A percentile compares a stretch with the other conserved stretches of the same genome.
Evolutionary conservation across 169 alveolate species (phyloP).

Genomic region (Eimeria falciformis): DNA sequence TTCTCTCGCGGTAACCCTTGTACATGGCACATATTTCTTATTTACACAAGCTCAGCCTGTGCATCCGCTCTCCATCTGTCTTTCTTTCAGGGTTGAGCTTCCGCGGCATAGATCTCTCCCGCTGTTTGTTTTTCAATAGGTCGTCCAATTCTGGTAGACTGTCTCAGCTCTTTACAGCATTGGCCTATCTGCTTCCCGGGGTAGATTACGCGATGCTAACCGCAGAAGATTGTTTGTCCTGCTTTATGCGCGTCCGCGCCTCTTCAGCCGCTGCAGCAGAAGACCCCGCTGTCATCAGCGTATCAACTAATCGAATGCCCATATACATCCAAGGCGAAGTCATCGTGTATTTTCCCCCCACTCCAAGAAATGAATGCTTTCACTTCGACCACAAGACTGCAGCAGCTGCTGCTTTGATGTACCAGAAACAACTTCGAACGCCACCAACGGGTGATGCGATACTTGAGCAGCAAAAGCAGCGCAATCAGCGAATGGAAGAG

Average conservation of each 20-base stretch:
- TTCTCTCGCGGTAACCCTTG: too few relatives aligned
- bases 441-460: constrained; percentile 22
- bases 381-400: neutral
- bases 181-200: constrained; percentile 15
- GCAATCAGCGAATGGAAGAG: neutral
- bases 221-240: neutral
- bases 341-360: constrained; percentile 32
- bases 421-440: constrained; percentile 21
- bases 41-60: too few relatives aligned
- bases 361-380: constrained; percentile 25
- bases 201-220: neutral
- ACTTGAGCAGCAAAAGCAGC: neutral
- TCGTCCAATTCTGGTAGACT: neutral
- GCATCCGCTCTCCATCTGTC: too few relatives aligned
- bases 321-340: neutral
- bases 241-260: neutral
- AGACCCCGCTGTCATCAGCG: neutral
- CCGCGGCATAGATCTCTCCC: constrained; percentile 36
- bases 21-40: too few relatives aligned
- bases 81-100: constrained; percentile 2
- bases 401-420: constrained; percentile 25
- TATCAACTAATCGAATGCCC: neutral
- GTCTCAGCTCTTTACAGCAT: neutral
- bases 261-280: constrained; percentile 57
- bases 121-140: constrained; percentile 32